phyloP scores from a whole-genome alignment of 371 early-diverging fungal species.

The Mucor piriformis region DNA sequence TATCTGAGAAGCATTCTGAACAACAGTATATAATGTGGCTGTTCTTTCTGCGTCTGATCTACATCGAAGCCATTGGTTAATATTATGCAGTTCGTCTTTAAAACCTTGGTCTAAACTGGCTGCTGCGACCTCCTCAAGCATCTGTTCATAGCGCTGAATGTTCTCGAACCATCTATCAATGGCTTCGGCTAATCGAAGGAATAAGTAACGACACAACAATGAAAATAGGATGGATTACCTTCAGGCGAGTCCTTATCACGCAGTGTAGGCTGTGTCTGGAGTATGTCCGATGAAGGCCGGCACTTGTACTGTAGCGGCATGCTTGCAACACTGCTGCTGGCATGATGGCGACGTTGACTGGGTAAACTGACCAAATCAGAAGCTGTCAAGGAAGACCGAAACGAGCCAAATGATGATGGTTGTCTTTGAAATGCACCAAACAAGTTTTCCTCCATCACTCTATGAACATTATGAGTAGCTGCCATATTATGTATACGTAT shows the following conservation, averaged over 20 bases:
- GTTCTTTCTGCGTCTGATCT: slow-evolving; percentile 92
- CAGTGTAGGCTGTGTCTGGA: slow-evolving; percentile 29
- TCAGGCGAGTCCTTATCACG: slow-evolving; percentile 35
- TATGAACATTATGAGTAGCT: slow-evolving; percentile 39
- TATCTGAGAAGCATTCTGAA: slow-evolving; percentile 89
- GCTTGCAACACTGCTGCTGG: not conserved
- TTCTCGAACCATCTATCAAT: slow-evolving; percentile 94
- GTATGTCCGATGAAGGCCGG: slow-evolving; percentile 34
- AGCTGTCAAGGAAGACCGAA: slow-evolving; percentile 33
- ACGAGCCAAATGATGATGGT: slow-evolving; percentile 2
- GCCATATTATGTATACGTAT: slow-evolving; percentile 1
- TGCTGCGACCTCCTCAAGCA: slow-evolving; percentile 93
- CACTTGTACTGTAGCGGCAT: slow-evolving; percentile 13
- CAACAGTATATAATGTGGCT: slow-evolving; percentile 86
- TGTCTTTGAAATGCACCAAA: slow-evolving; percentile 39
- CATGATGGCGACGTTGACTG: slow-evolving; percentile 1
- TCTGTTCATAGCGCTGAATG: slow-evolving; percentile 87
- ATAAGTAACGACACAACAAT: too few species aligned
- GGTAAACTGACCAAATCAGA: slow-evolving; percentile 37
- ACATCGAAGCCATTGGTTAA: slow-evolving; percentile 94
- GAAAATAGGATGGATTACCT: slow-evolving; percentile 26
- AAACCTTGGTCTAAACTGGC: slow-evolving; percentile 91
- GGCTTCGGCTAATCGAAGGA: slow-evolving; percentile 71
- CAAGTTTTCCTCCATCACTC: slow-evolving; percentile 39
- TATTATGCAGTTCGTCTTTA: slow-evolving; percentile 90